Base-by-base conservation (phyloP, 2,329 filamentous ascomycete species). In the Dothidotthia symphoricarpi region DNA sequence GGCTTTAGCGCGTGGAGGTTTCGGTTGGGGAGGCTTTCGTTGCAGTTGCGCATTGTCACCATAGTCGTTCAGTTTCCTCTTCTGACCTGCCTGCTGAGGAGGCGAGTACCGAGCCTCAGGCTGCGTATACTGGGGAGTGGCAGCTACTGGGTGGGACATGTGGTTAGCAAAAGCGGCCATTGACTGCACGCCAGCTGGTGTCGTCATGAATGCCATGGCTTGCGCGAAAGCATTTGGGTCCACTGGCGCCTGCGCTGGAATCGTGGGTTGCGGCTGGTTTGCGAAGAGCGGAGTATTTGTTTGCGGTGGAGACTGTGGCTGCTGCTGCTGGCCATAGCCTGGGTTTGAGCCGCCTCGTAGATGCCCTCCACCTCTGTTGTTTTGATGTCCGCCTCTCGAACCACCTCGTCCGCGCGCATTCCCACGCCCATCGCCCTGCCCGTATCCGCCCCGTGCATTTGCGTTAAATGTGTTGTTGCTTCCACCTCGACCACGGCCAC, bases 1-100 rank as follows among this genome's bases (percentile, higher is more conserved):
- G 24, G 53, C 60, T 38, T 65, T 64, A 2, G 56, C 61, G 40
- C 55, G 58, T 13, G 51, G 59, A 14, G 62, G 62, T 34, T 64
- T 66, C 4, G 43, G 44, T 28, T 51, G 41, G 26, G 47, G 40
- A 26, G 33, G n/a, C 9, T 45, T 48, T 2, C 40, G 43, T 16
- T 47, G 43, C 1, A 30, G 34, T 16, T 51, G 39, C 9, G 36
- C 24, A 10, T 47, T 29, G 24, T 30, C 43, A 8, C 34, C 36
- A 6, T 51, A 47, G 29, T 63, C 59, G 8, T 42, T 41, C 22
- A 57, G 30, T 13, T 59, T 61, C 34, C 60, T 52, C 40, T 64
- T 65, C 19, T 57, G 54, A n/a, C 50, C 47, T n/a, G 46, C 40
- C 12, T 56, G 51, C 17, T 53, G 54, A 6, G 43, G 28, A 10